phyloP scores from a whole-genome alignment of 805 yeast genomes.

The Scheffersomyces stipitis region DNA sequence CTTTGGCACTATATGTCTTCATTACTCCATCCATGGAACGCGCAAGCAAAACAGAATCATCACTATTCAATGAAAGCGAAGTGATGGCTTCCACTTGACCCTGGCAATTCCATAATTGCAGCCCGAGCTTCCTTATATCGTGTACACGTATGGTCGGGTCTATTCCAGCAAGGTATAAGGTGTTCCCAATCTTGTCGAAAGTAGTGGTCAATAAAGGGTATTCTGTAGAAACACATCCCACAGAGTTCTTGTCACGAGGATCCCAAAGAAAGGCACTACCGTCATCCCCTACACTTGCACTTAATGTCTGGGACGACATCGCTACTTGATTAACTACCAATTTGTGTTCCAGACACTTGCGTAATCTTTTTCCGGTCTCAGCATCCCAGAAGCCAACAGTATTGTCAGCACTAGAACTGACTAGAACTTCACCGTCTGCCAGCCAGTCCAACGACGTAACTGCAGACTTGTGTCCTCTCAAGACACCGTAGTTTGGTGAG shows the following conservation, averaged over 20 bases:
- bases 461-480: slow-evolving; percentile 63
- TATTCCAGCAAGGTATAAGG: slow-evolving; percentile 61
- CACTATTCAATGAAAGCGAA: slow-evolving; percentile 48
- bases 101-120: slow-evolving; percentile 46
- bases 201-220: slow-evolving; percentile 58
- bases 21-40: slow-evolving; percentile 59
- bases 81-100: slow-evolving; percentile 54
- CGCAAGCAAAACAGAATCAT: slow-evolving; percentile 48
- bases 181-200: slow-evolving; percentile 36
- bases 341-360: slow-evolving; percentile 55
- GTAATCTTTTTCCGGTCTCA: slow-evolving; percentile 51
- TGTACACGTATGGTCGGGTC: slow-evolving; percentile 63
- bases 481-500: slow-evolving; percentile 43
- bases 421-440: slow-evolving; percentile 41
- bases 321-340: slow-evolving; percentile 55
- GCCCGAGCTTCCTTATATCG: slow-evolving; percentile 49
- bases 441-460: slow-evolving; percentile 61
- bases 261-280: slow-evolving; percentile 68
- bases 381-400: slow-evolving; percentile 65
- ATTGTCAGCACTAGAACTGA: slow-evolving; percentile 60
- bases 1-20: slow-evolving; percentile 55
- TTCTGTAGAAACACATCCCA: slow-evolving; percentile 40
- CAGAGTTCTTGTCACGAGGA: slow-evolving; percentile 48
- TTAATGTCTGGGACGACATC: slow-evolving; percentile 24
- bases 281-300: slow-evolving; percentile 64